Evolutionary conservation across 805 yeast genomes (phyloP), one percentile per base, ranked within the genome.

Genomic region (Kodamaea sagamina): DNA sequence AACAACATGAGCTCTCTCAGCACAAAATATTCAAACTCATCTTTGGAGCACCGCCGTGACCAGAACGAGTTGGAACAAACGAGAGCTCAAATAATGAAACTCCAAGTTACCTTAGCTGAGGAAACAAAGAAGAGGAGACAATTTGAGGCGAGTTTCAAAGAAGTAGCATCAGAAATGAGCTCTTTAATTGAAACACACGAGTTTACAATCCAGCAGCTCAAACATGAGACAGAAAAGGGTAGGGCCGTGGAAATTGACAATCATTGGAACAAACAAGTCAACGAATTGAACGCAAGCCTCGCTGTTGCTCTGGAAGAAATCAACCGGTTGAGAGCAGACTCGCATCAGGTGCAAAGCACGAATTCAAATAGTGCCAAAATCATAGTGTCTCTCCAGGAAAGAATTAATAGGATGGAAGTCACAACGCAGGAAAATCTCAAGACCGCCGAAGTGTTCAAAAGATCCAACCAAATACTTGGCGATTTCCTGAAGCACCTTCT

Each of bases 301-400:
- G 21, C 31, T 6, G 25, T 32, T 16, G 27, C 36, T 2, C 34
- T 27, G 38, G 34, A 18, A 7, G 39, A 36, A 21, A 36, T 31
- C 25, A 22, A 17, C 19, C 34, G 32, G 8, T 26, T 36, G 26
- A 19, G 22, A 8, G 31, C 31, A 11, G 44, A 42, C 16, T 27
- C 13, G 13, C 19, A 36, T 9, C 19, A 31, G 34, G 17, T 42
- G 9, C 32, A 38, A 25, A 11, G 8, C 17, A 36, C 38, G 25
- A 36, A 36, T 7, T 24, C 32, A 12, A 29, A 26, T 6, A 36
- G 37, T 12, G 38, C 41, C 31, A 32, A 32, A 13, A 9, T 42
- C 3, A 32, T 36, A 5, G 9, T 31, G 4, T 25, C 32, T n/a
- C 15, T 32, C 6, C 46, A 42, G 15, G 41, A 36, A 2, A 25